Conservation (phyloP, 768 basidiomycete genomes). For the Albatrellus ellisii region DNA sequence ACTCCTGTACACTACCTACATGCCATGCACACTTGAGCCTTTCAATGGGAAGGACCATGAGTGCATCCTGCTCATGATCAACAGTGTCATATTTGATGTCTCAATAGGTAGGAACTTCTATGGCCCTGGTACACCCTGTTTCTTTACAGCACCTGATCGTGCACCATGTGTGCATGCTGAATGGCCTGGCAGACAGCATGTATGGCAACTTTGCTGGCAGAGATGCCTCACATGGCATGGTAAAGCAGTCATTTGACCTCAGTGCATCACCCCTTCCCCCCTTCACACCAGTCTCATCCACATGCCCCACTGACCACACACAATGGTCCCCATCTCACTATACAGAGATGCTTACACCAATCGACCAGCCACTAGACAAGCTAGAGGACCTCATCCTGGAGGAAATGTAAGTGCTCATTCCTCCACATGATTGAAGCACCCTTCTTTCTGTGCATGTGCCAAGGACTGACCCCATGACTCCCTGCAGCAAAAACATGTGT, state of each 20-base stretch:
- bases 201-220: conserved; percentile 96
- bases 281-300: too few relatives aligned
- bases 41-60: conserved; percentile 39
- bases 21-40: conserved; percentile 57
- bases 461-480: background rate
- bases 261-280: conserved; percentile 34
- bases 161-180: background rate
- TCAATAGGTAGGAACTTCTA: conserved; percentile 84
- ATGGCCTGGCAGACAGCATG: conserved; percentile 69
- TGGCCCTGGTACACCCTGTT: conserved; percentile 65
- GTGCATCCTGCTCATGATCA: conserved; percentile 77
- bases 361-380: conserved; percentile 79
- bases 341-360: conserved; percentile 78
- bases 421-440: background rate
- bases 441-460: background rate
- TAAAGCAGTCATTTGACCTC: conserved; percentile 88
- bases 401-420: conserved; percentile 60
- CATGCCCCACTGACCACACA: background rate
- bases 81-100: conserved; percentile 86
- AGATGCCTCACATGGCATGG: conserved; percentile 94
- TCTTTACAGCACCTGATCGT: background rate
- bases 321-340: conserved; percentile 1
- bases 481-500: conserved; percentile 78
- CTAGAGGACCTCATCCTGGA: conserved; percentile 64
- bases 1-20: conserved; percentile 65